A percentile compares a stretch with the other conserved stretches of the same genome.
Conservation (phyloP, 202 grass and related monocot species). For the Setaria italica region DNA sequence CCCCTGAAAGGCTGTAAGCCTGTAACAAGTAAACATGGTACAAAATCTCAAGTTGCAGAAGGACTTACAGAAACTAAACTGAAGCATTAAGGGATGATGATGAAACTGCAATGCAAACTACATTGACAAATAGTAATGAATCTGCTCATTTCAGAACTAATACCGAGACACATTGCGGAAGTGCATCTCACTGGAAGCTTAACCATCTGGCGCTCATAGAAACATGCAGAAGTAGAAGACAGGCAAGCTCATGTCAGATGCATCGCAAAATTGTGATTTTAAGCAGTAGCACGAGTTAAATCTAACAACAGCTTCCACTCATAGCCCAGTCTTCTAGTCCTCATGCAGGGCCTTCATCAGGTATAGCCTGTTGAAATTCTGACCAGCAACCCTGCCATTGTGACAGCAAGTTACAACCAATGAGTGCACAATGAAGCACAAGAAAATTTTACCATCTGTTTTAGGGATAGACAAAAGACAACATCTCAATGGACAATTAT, state of each 20-base stretch:
- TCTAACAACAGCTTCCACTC: slow-evolving; percentile 31
- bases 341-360: slow-evolving; percentile 97
- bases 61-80: neutral
- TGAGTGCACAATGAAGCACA: slow-evolving; percentile 1
- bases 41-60: neutral
- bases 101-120: neutral
- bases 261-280: slow-evolving; percentile 46
- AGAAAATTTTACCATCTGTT: neutral
- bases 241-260: slow-evolving; percentile 12
- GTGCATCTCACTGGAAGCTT: neutral
- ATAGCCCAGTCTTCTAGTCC: slow-evolving; percentile 56
- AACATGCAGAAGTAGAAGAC: slow-evolving; percentile 11
- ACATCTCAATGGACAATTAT: neutral
- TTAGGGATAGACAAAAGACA: neutral
- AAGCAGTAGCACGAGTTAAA: slow-evolving; percentile 29
- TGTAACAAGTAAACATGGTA: too few species aligned
- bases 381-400: slow-evolving; percentile 75
- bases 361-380: slow-evolving; percentile 88
- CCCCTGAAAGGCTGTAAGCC: too few species aligned
- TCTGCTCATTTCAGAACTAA: neutral
- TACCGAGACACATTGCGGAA: neutral
- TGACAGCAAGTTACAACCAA: slow-evolving; percentile 12
- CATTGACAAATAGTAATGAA: neutral
- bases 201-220: slow-evolving; percentile 21
- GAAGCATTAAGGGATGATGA: neutral